These are phyloP conservation scores for Carex pumila DNA, from an alignment of 176 grass and related monocot species.

Conservation along the genomic window DNA sequence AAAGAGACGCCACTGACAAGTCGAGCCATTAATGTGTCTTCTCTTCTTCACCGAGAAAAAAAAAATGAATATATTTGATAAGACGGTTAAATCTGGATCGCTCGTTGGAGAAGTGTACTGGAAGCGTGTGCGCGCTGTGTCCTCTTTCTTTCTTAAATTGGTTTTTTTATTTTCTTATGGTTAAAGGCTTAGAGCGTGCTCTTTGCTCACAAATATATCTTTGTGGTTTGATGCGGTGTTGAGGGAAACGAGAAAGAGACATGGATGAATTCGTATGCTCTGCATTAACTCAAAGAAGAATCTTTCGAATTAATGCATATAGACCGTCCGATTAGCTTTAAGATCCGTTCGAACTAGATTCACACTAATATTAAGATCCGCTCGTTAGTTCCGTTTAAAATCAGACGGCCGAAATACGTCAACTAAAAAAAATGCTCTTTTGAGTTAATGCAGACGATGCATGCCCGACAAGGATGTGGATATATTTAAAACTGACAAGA, in stretches of 20 bases:
- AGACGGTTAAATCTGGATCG: neutral
- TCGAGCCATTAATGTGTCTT: neutral
- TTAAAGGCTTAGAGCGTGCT: too few relatives aligned
- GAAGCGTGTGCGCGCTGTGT: neutral
- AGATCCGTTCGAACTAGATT: too few relatives aligned
- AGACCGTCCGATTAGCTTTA: too few relatives aligned
- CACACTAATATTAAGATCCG: too few relatives aligned
- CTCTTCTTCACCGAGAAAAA: neutral
- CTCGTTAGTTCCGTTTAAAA: too few relatives aligned
- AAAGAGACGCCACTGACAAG: neutral
- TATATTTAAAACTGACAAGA: constrained; percentile 7
- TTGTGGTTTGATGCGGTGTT: neutral
- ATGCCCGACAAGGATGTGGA: neutral
- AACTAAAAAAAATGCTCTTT: too few relatives aligned
- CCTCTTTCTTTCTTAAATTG: neutral
- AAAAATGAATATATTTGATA: neutral
- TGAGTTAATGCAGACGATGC: too few relatives aligned
- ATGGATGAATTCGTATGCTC: too few relatives aligned
- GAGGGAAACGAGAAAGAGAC: neutral
- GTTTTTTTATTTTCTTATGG: neutral
- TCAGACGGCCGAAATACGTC: too few relatives aligned
- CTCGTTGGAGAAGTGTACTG: neutral
- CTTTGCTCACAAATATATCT: neutral
- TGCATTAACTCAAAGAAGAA: too few relatives aligned
- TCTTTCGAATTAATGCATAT: too few relatives aligned